phyloP scores from a whole-genome alignment of 2,329 filamentous ascomycete species.

The Spiromastix sp. region DNA sequence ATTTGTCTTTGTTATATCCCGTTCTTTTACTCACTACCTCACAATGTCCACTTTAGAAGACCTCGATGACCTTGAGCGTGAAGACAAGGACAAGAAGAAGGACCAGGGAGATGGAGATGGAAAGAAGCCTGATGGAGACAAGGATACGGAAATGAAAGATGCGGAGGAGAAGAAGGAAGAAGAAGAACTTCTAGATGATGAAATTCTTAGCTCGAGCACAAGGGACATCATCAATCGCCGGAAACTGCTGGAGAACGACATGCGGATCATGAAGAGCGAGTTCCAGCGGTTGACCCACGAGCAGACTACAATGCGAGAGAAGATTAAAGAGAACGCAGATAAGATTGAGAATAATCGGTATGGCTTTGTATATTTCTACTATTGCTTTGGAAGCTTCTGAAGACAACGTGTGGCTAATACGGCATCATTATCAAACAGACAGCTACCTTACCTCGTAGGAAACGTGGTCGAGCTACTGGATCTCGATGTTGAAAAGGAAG shows the following conservation, averaged over 20 bases:
- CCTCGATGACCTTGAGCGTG: slow-evolving; percentile 78
- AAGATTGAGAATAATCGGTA: slow-evolving; percentile 99
- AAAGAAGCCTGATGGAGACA: slow-evolving; percentile 36
- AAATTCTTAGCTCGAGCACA: slow-evolving; percentile 87
- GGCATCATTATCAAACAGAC: slow-evolving; percentile 48
- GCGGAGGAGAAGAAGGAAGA: slow-evolving; percentile 64
- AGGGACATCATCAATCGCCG: slow-evolving; percentile 86
- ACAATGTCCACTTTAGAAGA: slow-evolving; percentile 83
- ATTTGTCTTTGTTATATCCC: too few species aligned
- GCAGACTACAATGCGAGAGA: slow-evolving; percentile 91
- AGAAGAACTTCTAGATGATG: slow-evolving; percentile 79
- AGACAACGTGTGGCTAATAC: neutral
- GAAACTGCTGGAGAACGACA: slow-evolving; percentile 91
- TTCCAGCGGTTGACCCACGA: slow-evolving; percentile 89
- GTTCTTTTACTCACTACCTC: neutral
- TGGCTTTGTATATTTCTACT: slow-evolving; percentile 35
- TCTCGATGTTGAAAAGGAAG: slow-evolving; percentile 90
- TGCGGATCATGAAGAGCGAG: slow-evolving; percentile 97
- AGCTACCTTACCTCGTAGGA: slow-evolving; percentile 95
- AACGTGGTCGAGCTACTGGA: slow-evolving; percentile 97
- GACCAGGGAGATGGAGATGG: slow-evolving; percentile 44
- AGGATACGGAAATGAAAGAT: slow-evolving; percentile 58
- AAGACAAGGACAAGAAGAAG: slow-evolving; percentile 56
- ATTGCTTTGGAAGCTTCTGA: slow-evolving; percentile 19
- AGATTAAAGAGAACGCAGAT: slow-evolving; percentile 97